A percentile compares a stretch with the other conserved stretches of the same genome.
These are phyloP conservation scores for Russula olivacea DNA, from an alignment of 768 basidiomycete genomes.

Conservation along the genomic window DNA sequence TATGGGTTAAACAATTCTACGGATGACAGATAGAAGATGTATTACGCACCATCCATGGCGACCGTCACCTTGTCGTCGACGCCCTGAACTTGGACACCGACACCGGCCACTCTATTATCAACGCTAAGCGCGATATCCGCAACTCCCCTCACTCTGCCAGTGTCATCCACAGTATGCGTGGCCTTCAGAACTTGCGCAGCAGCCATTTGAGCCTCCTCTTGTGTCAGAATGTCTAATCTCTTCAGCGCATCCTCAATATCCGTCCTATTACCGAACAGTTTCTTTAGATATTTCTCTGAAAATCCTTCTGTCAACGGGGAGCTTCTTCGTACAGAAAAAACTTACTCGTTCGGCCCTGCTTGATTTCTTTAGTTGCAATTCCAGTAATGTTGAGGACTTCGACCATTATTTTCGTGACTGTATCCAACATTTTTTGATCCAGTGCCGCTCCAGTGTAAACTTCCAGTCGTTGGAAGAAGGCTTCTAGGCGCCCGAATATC, in stretches of 20 bases:
- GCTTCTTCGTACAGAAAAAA: too few species aligned
- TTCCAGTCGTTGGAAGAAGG: not conserved
- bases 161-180: not conserved
- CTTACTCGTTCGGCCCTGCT: not conserved
- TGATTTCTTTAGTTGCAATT: not conserved
- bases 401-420: not conserved
- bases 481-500: not conserved
- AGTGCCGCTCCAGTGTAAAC: not conserved
- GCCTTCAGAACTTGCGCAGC: not conserved
- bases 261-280: not conserved
- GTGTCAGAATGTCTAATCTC: not conserved
- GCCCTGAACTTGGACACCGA: not conserved
- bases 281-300: constrained; percentile 1
- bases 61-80: too few species aligned
- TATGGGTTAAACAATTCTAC: too few species aligned
- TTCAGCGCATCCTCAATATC: not conserved
- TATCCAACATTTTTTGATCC: not conserved
- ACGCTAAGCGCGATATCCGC: not conserved
- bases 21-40: too few species aligned
- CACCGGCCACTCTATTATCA: not conserved
- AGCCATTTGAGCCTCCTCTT: not conserved
- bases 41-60: too few species aligned
- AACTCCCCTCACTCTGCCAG: not conserved
- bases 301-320: not conserved
- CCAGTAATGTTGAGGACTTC: not conserved